Base-by-base conservation (phyloP, 2,329 filamentous ascomycete species). In the Tricladium varicosporioides region DNA sequence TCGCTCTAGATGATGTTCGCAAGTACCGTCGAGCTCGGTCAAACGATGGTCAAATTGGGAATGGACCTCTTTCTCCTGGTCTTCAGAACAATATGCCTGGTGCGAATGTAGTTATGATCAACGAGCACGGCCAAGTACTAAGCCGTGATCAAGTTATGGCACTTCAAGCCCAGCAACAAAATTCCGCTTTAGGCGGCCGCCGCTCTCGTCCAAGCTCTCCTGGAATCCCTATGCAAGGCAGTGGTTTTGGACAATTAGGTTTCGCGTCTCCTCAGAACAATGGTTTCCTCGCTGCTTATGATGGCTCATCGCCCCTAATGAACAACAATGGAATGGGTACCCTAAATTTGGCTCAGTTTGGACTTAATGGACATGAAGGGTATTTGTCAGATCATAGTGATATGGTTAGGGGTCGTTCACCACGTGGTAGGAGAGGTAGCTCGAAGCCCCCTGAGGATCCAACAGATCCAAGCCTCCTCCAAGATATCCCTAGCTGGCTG, bases 401-500 rank as follows among this genome's bases (percentile, higher is more conserved):
- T 65, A 89, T 97, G 74, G 83, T 85, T 56, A 89, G 94, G 61
- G 94, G 94, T 51, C 87, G 94, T 56, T 97, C 93, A 58, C 94
- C 94, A 57, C 86, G 94, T 66, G 94, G 94, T 67, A 86, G 94
- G 62, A 84, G 94, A 65, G 94, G 94, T 63, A 97, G 88, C 79
- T 96, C 91, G 45, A 99, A 97, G 81, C 94, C 94, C 31, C 94
- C 94, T 48, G 94, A 99, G 79, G 94, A 99, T 69, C 94, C 94
- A 3, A 97, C 93, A 16, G 94, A 99, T 73, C 88, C 89, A 14
- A 86, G 82, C 44, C 82, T 99, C 59, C 81, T 99, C 66, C 90
- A 96, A 75, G 94, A 99, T 70, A 97, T 99, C 65, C 93, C 94
- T 54, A 89, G 87, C 72, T 99, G 94, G 94, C 83, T 99, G 68